phyloP scores from a whole-genome alignment of 164 flowering plant genomes.

The Sedum album region DNA sequence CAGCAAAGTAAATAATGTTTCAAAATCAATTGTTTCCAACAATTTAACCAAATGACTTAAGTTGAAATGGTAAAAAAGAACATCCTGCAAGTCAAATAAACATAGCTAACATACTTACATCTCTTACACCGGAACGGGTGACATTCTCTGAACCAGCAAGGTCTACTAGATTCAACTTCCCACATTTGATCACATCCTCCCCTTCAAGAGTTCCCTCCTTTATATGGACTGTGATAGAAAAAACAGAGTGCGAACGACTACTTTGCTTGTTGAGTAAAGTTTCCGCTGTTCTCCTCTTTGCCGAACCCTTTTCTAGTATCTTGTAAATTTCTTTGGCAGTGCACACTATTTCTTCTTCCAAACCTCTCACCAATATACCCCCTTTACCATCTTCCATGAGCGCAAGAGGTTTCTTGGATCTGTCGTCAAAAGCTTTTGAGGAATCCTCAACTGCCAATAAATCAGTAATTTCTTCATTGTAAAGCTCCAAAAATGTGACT shows the following conservation, averaged over 20 bases:
- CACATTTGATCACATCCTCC: constrained; percentile 60
- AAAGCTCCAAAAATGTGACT: constrained; percentile 60
- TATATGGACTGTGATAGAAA: constrained; percentile 43
- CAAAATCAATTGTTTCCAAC: too few species aligned
- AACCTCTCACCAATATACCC: constrained; percentile 51
- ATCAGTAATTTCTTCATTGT: constrained; percentile 61
- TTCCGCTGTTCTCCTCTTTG: constrained; percentile 59
- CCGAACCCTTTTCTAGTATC: constrained; percentile 47
- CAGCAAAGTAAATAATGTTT: too few species aligned
- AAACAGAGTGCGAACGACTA: constrained; percentile 62
- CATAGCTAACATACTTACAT: constrained; percentile 56
- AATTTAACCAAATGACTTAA: too few species aligned
- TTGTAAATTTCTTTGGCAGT: constrained; percentile 44
- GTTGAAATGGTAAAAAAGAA: too few species aligned
- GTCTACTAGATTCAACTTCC: constrained; percentile 63
- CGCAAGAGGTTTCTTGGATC: constrained; percentile 40
- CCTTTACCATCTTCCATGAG: constrained; percentile 66
- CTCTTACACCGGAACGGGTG: constrained; percentile 57
- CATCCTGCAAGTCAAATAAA: too few species aligned
- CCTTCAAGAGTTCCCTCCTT: constrained; percentile 48
- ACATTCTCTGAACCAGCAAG: constrained; percentile 69
- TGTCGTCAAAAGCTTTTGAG: constrained; percentile 36
- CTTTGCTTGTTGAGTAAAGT: constrained; percentile 56
- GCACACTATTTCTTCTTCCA: constrained; percentile 54
- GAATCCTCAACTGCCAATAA: constrained; percentile 40